Evolutionary conservation across 2,329 filamentous ascomycete species (phyloP).

Genomic region (Sordariomycetes sp.): DNA sequence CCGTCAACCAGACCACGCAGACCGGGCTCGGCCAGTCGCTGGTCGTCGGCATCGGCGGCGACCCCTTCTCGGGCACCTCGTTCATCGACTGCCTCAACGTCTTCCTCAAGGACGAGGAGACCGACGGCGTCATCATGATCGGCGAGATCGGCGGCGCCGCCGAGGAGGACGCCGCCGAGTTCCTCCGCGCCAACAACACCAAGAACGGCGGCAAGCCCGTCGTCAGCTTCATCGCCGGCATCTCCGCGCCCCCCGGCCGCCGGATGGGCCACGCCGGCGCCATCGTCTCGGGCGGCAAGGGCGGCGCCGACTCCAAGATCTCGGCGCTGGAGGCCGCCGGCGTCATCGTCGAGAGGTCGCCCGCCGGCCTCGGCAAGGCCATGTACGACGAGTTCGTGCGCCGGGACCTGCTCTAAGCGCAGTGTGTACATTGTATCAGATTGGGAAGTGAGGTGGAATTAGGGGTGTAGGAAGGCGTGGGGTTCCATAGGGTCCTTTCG

Average conservation of each 20-base stretch:
- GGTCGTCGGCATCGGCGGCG: slow-evolving; percentile 95
- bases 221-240: slow-evolving; percentile 96
- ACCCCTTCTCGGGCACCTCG: slow-evolving; percentile 98
- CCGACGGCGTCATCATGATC: slow-evolving; percentile 99
- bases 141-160: slow-evolving; percentile 96
- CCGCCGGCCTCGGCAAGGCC: slow-evolving; percentile 84
- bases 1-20: slow-evolving; percentile 98
- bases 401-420: slow-evolving; percentile 78
- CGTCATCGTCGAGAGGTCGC: slow-evolving; percentile 92
- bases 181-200: slow-evolving; percentile 85
- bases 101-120: slow-evolving; percentile 92
- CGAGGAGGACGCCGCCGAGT: slow-evolving; percentile 97
- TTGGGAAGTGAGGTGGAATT: not conserved
- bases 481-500: slow-evolving; percentile 8
- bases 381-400: slow-evolving; percentile 93
- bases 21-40: slow-evolving; percentile 94
- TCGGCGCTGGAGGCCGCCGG: slow-evolving; percentile 84
- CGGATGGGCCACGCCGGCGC: slow-evolving; percentile 98
- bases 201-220: slow-evolving; percentile 80
- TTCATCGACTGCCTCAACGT: slow-evolving; percentile 99
- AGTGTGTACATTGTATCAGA: not conserved
- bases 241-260: slow-evolving; percentile 89
- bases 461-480: not conserved
- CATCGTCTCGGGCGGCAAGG: slow-evolving; percentile 95
- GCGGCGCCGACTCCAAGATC: slow-evolving; percentile 97